Base-by-base conservation (phyloP, 2,329 filamentous ascomycete genomes). In the Fusarium xyrophilum region DNA sequence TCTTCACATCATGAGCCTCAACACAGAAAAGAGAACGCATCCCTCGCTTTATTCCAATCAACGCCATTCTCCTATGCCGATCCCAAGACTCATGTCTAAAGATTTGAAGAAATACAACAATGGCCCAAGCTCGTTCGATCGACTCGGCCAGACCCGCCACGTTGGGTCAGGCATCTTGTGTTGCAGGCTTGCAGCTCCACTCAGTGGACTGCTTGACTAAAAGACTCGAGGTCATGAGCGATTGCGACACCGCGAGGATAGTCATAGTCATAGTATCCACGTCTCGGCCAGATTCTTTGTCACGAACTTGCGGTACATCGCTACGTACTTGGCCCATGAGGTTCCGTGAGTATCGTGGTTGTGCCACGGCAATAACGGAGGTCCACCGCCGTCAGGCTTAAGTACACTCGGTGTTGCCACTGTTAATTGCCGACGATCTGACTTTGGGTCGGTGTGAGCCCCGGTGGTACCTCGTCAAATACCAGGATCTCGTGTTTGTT, bases 111-210 rank as follows among this genome's bases (percentile, higher is more conserved):
- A 57, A 50, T 64, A 47, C 54, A 64, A 65, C 60, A 64, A 60
- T 64, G 60, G 54, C 36, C 62, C 60, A 65, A 54, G 54, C 60
- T 65, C 60, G 62, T 60, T 23, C 62, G 60, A 65, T 65, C 36
- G 47, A 48, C 25, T 58, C 62, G 62, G 62, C 54, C 53, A 59
- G 62, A 65, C 60, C 62, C 62, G 60, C 48, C 14, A 36, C n/a
- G 33, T 54, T 40, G 54, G 60, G 32, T 27, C 39, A 50, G 40
- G 36, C 43, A 17, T 63, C 43, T 44, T 56, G 50, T 40, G 60
- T 42, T 42, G 43, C 19, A 13, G 21, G 14, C 44, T 42, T 42
- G 43, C 19, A 13, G 21, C 17, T 50, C 60, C 61, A 61, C 61
- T n/a, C 10, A 13, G 61, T 57, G 61, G 60, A 33, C 28, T 59